Base-by-base conservation (phyloP, 768 basidiomycete genomes). In the Saitozyma sp. region DNA sequence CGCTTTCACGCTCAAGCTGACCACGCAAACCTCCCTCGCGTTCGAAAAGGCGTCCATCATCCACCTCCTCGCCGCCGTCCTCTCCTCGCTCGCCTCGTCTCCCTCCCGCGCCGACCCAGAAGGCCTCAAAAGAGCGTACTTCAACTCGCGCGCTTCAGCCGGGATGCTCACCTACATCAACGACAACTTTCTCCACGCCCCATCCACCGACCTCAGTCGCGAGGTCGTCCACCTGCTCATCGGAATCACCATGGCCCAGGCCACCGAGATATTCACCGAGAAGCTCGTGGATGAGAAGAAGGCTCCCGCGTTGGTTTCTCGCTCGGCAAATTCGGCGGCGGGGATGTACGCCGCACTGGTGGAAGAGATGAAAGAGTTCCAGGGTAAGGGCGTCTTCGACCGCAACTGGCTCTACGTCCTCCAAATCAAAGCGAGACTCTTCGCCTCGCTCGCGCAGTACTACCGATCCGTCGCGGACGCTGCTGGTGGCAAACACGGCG, bases 121-220 rank as follows among this genome's bases (percentile, higher is more conserved):
- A 78, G 93, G 94, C 17, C 80, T 92, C 71, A 98, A 96, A 80
- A 86, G 92, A 41, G 87, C 95, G 0, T 99, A 96, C 82, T 86
- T 91, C 80, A 94, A 92, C 80, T 90, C 92, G 71, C 84, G 89
- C 16, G 87, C 89, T 10, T 88, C 90, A 48, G 91, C 94, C 2
- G 96, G 96, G 17, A 96, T 99, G 92, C 86, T 97, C 74, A 92
- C 88, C 7, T 99, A 98, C 78, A 93, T 99, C 83, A 97, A 98
- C 82, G 96, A 99, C 80, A 97, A 99, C 84, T 99, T 99, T 79
- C 83, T 99, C 0, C 96, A 99, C 72, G 96, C 95, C 0, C 96
- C 96, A 0, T 92, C 90, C 19, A 96, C 91, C 1, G 96, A 98
- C 81, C 85, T 98, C 50, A 89, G 88, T 72, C 85, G 92, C 17